A percentile compares a stretch with the other conserved stretches of the same genome.
phyloP scores from a whole-genome alignment of 768 basidiomycete genomes.

The Leccinum boreale region DNA sequence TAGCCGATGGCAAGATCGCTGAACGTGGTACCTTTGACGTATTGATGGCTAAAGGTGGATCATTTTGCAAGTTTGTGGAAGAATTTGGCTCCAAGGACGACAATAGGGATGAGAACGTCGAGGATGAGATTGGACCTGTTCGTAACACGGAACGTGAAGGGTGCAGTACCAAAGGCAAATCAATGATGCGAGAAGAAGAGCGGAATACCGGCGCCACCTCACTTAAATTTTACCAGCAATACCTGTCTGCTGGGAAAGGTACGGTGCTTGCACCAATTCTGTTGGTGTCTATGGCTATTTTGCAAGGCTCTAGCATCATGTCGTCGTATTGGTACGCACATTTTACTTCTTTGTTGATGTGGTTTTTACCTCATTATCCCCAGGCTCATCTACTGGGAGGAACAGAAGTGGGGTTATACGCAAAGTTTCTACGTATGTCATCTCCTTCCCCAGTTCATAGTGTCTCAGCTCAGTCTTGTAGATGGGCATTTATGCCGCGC shows the following conservation, averaged over 20 bases:
- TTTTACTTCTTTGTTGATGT: not conserved
- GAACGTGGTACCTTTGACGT: slow-evolving; percentile 80
- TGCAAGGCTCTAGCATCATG: slow-evolving; percentile 71
- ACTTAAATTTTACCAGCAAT: slow-evolving; percentile 40
- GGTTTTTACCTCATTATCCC: not conserved
- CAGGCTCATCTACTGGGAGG: slow-evolving; percentile 75
- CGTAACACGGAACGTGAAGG: slow-evolving; percentile 20
- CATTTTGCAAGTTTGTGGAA: slow-evolving; percentile 68
- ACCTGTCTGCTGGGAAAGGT: slow-evolving; percentile 70
- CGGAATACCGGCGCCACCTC: not conserved
- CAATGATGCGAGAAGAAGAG: not conserved
- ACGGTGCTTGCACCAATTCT: slow-evolving; percentile 63
- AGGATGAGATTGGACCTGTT: slow-evolving; percentile 26
- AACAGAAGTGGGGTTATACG: slow-evolving; percentile 51
- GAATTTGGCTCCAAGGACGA: slow-evolving; percentile 46
- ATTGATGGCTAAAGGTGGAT: slow-evolving; percentile 59
- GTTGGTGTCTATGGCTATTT: slow-evolving; percentile 53
- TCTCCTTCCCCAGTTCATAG: slow-evolving; percentile 27
- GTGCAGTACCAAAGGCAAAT: not conserved
- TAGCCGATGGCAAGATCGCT: slow-evolving; percentile 72
- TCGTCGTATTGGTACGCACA: slow-evolving; percentile 65
- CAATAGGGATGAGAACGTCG: slow-evolving; percentile 33
- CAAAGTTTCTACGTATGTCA: slow-evolving; percentile 68
- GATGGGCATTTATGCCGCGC: slow-evolving; percentile 79
- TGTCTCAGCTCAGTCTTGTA: slow-evolving; percentile 24